Conservation (phyloP, 2,329 filamentous ascomycete species). For the Metarhizium humberi region DNA sequence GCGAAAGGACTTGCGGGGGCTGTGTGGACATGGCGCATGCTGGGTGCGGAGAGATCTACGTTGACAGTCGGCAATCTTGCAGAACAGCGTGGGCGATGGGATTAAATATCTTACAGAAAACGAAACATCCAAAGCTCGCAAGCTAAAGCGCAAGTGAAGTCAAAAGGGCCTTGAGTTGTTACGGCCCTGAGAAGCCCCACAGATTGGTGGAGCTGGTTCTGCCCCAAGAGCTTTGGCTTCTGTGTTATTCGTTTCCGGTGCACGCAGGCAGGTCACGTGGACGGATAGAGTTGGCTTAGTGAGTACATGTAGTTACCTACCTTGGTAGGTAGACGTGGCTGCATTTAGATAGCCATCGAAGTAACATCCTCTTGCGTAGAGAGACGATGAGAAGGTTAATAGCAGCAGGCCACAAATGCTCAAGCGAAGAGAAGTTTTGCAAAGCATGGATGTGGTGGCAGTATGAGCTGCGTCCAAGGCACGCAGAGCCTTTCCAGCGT, state of each 20-base stretch:
- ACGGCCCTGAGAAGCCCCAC: neutral
- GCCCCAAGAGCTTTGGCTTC: neutral
- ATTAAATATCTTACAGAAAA: neutral
- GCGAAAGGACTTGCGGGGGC: constrained; percentile 25
- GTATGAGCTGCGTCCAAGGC: neutral
- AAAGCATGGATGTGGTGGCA: neutral
- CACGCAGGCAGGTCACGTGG: neutral
- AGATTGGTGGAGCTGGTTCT: neutral
- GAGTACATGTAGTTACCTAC: neutral
- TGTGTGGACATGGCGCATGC: constrained; percentile 27
- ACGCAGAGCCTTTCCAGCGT: neutral
- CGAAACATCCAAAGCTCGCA: neutral
- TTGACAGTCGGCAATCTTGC: neutral
- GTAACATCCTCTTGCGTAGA: neutral
- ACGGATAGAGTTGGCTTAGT: neutral
- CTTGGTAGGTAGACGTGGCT: neutral
- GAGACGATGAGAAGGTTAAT: neutral
- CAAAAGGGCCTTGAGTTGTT: neutral
- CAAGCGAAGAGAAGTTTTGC: neutral
- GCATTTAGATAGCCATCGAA: neutral
- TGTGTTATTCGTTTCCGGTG: neutral
- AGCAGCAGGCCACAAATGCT: neutral
- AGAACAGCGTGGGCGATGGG: neutral
- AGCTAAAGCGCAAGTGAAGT: neutral
- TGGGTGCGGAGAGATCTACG: neutral